phyloP scores from a whole-genome alignment of 345 rosid genomes.

The Eucalyptus lansdowneana region DNA sequence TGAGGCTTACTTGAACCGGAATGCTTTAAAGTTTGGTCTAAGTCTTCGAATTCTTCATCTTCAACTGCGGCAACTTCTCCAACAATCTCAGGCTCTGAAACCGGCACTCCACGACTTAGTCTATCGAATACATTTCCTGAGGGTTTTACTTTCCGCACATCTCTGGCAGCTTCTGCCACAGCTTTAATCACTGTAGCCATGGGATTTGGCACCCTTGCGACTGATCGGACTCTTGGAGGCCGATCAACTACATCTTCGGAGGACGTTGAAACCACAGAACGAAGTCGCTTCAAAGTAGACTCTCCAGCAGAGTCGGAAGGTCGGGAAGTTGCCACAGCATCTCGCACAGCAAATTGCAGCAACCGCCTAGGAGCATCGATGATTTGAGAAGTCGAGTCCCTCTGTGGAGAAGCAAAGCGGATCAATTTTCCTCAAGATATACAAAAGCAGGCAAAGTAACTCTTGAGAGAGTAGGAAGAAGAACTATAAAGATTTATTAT shows the following conservation, averaged over 20 bases:
- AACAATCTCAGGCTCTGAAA: conserved; percentile 8
- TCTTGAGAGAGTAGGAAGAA: background rate
- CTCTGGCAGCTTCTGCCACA: conserved; percentile 88
- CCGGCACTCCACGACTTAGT: conserved; percentile 40
- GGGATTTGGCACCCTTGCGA: conserved; percentile 61
- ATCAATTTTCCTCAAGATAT: background rate
- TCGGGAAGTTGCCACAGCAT: conserved; percentile 71
- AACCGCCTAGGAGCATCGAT: conserved; percentile 74
- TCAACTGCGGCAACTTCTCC: conserved; percentile 19
- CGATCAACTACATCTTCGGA: conserved; percentile 25
- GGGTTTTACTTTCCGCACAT: conserved; percentile 43
- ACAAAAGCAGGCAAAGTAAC: background rate
- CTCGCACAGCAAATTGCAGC: conserved; percentile 94
- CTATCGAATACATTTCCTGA: conserved; percentile 88
- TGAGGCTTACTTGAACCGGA: conserved; percentile 4
- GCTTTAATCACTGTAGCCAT: conserved; percentile 77
- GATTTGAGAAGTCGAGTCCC: conserved; percentile 40
- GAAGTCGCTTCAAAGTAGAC: conserved; percentile 68
- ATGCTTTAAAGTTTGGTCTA: conserved; percentile 16
- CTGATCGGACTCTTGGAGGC: conserved; percentile 47
- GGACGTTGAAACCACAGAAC: conserved; percentile 70
- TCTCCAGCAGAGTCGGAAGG: conserved; percentile 32
- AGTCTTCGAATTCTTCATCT: conserved; percentile 29
- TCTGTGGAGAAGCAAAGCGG: conserved; percentile 22
- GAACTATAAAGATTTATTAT: background rate